These are phyloP conservation scores for Yamadazyma buinensis DNA, from an alignment of 1,139 yeast species.

Conservation along the genomic window DNA sequence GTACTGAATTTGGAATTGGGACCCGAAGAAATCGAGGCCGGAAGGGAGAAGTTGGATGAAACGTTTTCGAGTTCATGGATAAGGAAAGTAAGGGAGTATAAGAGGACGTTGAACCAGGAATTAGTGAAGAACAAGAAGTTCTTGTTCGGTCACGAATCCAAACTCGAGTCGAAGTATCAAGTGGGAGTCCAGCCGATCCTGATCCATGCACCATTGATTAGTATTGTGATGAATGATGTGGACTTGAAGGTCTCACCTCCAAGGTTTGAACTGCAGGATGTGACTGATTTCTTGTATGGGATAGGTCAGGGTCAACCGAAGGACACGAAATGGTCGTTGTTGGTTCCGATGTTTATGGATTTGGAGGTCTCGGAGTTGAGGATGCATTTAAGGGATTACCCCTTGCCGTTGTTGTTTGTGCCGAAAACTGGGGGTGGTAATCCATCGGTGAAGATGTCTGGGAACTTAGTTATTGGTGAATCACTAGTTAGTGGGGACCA, in stretches of 20 bases:
- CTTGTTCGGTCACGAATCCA: constrained; percentile 42
- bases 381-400: constrained; percentile 63
- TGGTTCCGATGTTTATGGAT: constrained; percentile 59
- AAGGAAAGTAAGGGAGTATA: constrained; percentile 49
- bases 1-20: constrained; percentile 4
- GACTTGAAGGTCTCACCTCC: constrained; percentile 55
- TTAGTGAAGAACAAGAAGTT: constrained; percentile 50
- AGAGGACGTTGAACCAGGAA: constrained; percentile 37
- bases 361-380: constrained; percentile 49
- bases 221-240: constrained; percentile 53
- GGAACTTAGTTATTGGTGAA: constrained; percentile 49
- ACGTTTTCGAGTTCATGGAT: constrained; percentile 37
- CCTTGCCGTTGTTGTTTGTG: constrained; percentile 52
- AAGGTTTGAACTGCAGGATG: constrained; percentile 45
- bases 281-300: constrained; percentile 60
- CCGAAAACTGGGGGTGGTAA: constrained; percentile 17
- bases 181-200: constrained; percentile 57
- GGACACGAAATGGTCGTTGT: constrained; percentile 62
- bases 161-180: constrained; percentile 44
- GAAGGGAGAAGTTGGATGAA: constrained; percentile 15
- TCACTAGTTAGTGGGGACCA: constrained; percentile 34
- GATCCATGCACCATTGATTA: constrained; percentile 62
- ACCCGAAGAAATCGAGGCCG: constrained; percentile 8
- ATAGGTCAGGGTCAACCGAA: constrained; percentile 82
- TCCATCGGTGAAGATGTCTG: constrained; percentile 29